Evolutionary conservation across 2,329 filamentous ascomycete genomes (phyloP).

Genomic region (Celoporthe dispersa): DNA sequence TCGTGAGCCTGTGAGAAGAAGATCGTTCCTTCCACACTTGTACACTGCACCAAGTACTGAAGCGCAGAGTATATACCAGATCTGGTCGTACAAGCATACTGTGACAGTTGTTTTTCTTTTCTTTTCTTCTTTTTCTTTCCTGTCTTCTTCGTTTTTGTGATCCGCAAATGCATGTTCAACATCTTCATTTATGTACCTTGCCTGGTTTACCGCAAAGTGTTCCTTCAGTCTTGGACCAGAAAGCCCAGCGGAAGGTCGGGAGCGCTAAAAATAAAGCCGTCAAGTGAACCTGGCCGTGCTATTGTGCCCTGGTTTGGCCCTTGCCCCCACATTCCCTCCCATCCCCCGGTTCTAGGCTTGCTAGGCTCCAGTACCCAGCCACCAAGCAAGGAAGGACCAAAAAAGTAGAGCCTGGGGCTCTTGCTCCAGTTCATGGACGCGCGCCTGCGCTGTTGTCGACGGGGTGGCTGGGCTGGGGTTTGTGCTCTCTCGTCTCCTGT

Average conservation of each 20-base stretch:
- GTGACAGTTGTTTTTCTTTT: background rate
- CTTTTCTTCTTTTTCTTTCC: background rate
- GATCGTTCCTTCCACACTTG: background rate
- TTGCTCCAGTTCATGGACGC: background rate
- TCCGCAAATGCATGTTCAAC: too few relatives aligned
- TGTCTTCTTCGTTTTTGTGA: background rate
- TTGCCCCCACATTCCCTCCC: background rate
- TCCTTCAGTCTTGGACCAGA: background rate
- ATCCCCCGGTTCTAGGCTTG: background rate
- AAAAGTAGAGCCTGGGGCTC: background rate
- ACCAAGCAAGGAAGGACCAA: background rate
- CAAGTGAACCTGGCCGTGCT: background rate
- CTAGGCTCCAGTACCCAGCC: conserved; percentile 1
- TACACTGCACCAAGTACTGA: background rate
- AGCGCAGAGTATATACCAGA: background rate
- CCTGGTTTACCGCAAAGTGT: too few relatives aligned
- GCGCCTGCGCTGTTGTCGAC: background rate
- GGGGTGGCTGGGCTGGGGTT: background rate
- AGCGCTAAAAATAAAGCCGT: conserved; percentile 13
- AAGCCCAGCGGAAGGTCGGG: background rate
- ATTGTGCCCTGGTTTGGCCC: background rate
- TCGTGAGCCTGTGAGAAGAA: background rate
- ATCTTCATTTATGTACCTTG: background rate
- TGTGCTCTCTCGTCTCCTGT: background rate
- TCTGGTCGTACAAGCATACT: background rate